Percentiles rank a stretch among this genome's conserved stretches.
Conservation (phyloP, 1,139 yeast genomes). For the Suhomyces bribrorum region DNA sequence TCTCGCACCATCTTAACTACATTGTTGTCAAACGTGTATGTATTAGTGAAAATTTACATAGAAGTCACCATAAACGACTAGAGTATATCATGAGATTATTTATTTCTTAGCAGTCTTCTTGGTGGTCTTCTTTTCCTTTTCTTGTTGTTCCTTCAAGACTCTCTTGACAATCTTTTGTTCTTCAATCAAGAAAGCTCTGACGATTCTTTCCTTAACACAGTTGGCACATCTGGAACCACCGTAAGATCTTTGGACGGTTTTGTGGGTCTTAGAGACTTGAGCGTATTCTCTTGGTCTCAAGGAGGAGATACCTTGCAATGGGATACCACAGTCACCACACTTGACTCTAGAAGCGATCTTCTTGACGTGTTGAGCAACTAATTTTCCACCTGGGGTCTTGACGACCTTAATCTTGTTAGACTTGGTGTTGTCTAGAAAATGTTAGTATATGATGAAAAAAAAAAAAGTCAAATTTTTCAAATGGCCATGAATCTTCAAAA, state of each 20-base stretch:
- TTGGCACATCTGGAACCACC: slow-evolving; percentile 99
- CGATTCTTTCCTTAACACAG: slow-evolving; percentile 98
- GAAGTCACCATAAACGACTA: slow-evolving; percentile 22
- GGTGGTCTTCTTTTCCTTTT: slow-evolving; percentile 71
- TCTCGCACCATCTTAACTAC: not conserved
- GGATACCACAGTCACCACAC: slow-evolving; percentile 97
- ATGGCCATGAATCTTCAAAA: too few relatives aligned
- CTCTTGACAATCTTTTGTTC: slow-evolving; percentile 99
- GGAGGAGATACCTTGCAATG: slow-evolving; percentile 89
- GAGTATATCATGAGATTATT: slow-evolving; percentile 22
- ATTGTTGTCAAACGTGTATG: slow-evolving; percentile 16
- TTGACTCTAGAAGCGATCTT: slow-evolving; percentile 93
- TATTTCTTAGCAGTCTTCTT: slow-evolving; percentile 45
- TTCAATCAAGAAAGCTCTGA: slow-evolving; percentile 98
- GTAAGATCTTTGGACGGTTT: slow-evolving; percentile 98
- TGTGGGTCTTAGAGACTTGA: slow-evolving; percentile 89
- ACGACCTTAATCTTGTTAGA: slow-evolving; percentile 99
- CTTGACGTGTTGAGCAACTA: slow-evolving; percentile 96
- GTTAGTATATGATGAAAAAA: slow-evolving; percentile 37
- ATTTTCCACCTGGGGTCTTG: slow-evolving; percentile 99
- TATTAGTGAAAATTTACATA: slow-evolving; percentile 25
- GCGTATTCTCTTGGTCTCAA: slow-evolving; percentile 99
- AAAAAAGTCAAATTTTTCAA: too few relatives aligned
- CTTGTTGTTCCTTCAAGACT: slow-evolving; percentile 93
- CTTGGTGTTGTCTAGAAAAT: slow-evolving; percentile 86